phyloP scores from a whole-genome alignment of 2,329 filamentous ascomycete species.

The Escovopsis sp. region DNA sequence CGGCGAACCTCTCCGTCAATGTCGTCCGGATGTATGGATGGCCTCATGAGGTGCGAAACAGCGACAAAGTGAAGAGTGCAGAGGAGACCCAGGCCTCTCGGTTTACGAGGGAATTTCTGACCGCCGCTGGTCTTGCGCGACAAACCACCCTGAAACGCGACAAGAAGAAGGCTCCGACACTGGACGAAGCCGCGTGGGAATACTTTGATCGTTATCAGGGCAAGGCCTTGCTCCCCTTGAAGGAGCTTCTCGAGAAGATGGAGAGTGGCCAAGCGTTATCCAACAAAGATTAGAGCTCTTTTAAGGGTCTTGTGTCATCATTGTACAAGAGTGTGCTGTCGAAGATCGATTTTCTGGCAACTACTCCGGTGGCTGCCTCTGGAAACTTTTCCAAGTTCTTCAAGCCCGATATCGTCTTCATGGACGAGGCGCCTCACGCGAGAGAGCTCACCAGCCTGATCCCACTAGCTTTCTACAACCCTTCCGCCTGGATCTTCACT shows the following conservation, averaged over 20 bases:
- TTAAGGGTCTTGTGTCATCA: constrained; percentile 17
- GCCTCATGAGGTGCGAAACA: constrained; percentile 22
- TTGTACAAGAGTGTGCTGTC: constrained; percentile 25
- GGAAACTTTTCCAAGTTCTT: constrained; percentile 36
- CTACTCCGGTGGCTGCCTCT: constrained; percentile 29
- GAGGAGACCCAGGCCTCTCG: not conserved
- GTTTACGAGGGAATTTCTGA: constrained; percentile 22
- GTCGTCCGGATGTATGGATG: constrained; percentile 28
- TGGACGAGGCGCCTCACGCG: constrained; percentile 50
- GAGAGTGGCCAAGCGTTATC: constrained; percentile 13
- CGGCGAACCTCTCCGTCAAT: constrained; percentile 18
- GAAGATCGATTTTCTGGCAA: constrained; percentile 29
- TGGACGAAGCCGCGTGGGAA: constrained; percentile 30
- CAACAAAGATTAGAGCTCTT: constrained; percentile 14
- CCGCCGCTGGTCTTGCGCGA: constrained; percentile 12
- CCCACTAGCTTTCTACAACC: constrained; percentile 27
- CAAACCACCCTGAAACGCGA: constrained; percentile 6
- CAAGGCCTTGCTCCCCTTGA: constrained; percentile 19
- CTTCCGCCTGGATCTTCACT: constrained; percentile 29
- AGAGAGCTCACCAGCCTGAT: constrained; percentile 31
- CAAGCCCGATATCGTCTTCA: constrained; percentile 71
- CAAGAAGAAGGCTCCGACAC: constrained; percentile 19
- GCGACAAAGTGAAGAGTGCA: constrained; percentile 14
- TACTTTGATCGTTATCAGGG: constrained; percentile 20
- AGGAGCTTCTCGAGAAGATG: constrained; percentile 21